These are phyloP conservation scores for Calonectria crousiana DNA, from an alignment of 2,329 filamentous ascomycete genomes.

Conservation along the genomic window DNA sequence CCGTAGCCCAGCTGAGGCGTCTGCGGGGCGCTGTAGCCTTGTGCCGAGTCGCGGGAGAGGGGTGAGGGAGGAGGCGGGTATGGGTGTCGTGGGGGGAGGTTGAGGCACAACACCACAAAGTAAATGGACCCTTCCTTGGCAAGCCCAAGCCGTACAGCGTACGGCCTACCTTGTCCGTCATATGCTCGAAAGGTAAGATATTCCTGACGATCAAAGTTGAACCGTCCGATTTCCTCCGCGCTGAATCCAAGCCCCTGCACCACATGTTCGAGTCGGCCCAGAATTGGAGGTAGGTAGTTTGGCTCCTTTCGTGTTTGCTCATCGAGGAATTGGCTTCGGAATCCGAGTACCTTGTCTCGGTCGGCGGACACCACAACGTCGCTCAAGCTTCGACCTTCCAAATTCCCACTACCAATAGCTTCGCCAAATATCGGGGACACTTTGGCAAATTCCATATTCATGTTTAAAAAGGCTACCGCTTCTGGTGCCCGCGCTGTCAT, in stretches of 20 bases:
- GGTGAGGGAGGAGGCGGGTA: conserved; percentile 60
- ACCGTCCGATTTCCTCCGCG: conserved; percentile 64
- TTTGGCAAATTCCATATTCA: conserved; percentile 69
- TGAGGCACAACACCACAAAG: conserved; percentile 68
- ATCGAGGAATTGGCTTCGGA: conserved; percentile 66
- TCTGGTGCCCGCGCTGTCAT: conserved; percentile 59
- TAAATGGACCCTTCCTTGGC: conserved; percentile 73
- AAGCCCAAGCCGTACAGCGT: conserved; percentile 66
- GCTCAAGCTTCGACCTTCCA: conserved; percentile 63
- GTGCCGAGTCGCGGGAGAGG: conserved; percentile 56
- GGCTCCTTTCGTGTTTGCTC: conserved; percentile 70
- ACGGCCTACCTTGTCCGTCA: conserved; percentile 64
- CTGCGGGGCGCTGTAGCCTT: conserved; percentile 54
- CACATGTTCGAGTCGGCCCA: conserved; percentile 66
- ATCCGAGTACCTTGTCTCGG: conserved; percentile 61
- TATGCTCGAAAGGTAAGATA: conserved; percentile 65
- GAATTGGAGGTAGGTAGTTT: conserved; percentile 74
- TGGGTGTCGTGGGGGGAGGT: conserved; percentile 50
- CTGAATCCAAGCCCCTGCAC: conserved; percentile 68
- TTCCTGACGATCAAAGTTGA: conserved; percentile 66
- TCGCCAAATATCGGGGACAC: conserved; percentile 68
- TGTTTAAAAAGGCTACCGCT: conserved; percentile 69
- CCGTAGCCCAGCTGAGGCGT: conserved; percentile 51
- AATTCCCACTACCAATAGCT: conserved; percentile 61
- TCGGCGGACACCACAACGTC: conserved; percentile 67